Percentiles rank a stretch among this genome's conserved stretches.
Evolutionary conservation across 805 yeast species (phyloP).

Genomic region (Monosporozyma servazzii): DNA sequence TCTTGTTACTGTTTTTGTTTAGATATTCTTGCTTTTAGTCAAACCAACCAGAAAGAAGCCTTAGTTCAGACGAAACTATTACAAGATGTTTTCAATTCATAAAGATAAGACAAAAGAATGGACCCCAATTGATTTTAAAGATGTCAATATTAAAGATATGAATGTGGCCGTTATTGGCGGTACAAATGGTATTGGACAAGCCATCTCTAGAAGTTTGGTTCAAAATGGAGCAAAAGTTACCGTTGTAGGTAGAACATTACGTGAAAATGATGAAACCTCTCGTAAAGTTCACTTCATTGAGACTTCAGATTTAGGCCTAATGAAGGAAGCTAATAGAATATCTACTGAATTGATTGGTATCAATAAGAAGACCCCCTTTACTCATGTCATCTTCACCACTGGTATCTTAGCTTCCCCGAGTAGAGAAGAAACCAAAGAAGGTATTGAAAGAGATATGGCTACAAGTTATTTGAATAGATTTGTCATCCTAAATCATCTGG

Average conservation of each 20-base stretch:
- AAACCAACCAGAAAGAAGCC: no score
- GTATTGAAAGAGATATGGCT: conserved; percentile 33
- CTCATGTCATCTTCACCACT: conserved; percentile 31
- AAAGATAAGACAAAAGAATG: conserved; percentile 4
- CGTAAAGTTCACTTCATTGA: conserved; percentile 25
- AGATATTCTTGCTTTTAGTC: not conserved
- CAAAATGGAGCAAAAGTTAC: conserved; percentile 27
- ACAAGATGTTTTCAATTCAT: not conserved
- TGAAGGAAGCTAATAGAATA: conserved; percentile 18
- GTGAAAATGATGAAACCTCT: conserved; percentile 24
- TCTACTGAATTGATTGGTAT: conserved; percentile 17
- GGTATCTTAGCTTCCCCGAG: conserved; percentile 32
- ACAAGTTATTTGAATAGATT: conserved; percentile 32
- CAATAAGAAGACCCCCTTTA: conserved; percentile 9
- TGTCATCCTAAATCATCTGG: conserved; percentile 25
- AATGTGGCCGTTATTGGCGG: conserved; percentile 32
- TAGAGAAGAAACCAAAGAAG: conserved; percentile 31
- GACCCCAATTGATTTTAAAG: not conserved
- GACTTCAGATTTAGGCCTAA: conserved; percentile 28
- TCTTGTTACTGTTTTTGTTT: not conserved
- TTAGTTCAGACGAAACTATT: no score
- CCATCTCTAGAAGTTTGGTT: conserved; percentile 24
- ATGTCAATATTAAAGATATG: conserved; percentile 3
- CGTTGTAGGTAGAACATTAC: conserved; percentile 31
- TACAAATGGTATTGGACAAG: conserved; percentile 34